These are phyloP conservation scores for Xerocomellus amylosporus DNA, from an alignment of 768 basidiomycete genomes.

Conservation along the genomic window DNA sequence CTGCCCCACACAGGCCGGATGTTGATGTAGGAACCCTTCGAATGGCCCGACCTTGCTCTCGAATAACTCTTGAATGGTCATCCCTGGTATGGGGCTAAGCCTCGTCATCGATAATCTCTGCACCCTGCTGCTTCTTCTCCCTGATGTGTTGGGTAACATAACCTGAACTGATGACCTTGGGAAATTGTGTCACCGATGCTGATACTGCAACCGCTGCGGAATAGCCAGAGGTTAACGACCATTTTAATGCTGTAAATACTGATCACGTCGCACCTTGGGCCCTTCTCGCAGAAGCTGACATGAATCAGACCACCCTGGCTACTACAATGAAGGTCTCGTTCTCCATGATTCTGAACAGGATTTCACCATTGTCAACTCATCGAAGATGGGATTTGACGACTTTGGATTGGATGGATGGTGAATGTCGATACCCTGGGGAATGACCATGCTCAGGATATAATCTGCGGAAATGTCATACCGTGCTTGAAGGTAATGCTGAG, in stretches of 20 bases:
- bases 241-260: constrained; percentile 95
- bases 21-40: too few species aligned
- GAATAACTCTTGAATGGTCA: constrained; percentile 99
- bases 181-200: constrained; percentile 96
- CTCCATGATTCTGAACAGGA: too few species aligned
- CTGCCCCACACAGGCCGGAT: too few species aligned
- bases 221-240: constrained; percentile 97
- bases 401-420: too few species aligned
- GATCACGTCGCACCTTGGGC: constrained; percentile 83
- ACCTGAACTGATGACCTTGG: too few species aligned
- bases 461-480: too few species aligned
- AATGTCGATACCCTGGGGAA: constrained; percentile 27
- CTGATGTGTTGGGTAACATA: constrained; percentile 87
- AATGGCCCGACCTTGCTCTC: constrained; percentile 80
- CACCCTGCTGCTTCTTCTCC: constrained; percentile 75
- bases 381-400: too few species aligned
- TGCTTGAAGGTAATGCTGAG: too few species aligned
- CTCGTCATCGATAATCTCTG: constrained; percentile 73
- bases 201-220: constrained; percentile 98
- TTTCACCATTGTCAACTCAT: too few species aligned
- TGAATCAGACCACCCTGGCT: constrained; percentile 94
- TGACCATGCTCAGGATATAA: constrained; percentile 65
- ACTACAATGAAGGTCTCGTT: constrained; percentile 49
- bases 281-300: constrained; percentile 96
- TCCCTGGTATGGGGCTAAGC: constrained; percentile 89